phyloP scores from a whole-genome alignment of 1,284 basidiomycete species.

The Ceratobasidium sp. region DNA sequence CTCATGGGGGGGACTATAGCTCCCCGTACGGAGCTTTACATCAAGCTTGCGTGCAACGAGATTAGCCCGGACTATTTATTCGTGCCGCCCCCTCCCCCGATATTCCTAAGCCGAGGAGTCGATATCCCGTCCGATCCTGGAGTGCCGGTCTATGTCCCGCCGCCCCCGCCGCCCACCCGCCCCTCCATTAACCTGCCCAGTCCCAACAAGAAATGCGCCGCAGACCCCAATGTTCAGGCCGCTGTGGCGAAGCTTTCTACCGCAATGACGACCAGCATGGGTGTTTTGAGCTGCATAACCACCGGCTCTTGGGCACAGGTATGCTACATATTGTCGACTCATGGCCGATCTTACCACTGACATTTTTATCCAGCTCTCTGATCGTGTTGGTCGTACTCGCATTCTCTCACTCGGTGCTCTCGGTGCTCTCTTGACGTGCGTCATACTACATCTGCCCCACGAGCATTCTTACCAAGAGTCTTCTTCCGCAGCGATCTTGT shows the following conservation, averaged over 20 bases:
- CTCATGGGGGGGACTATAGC: constrained; percentile 42
- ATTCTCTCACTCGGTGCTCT: constrained; percentile 71
- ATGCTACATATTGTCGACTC: constrained; percentile 50
- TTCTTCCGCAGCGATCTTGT: constrained; percentile 62
- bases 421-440: constrained; percentile 69
- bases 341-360: background rate
- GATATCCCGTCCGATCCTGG: background rate
- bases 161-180: constrained; percentile 3
- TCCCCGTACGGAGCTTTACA: constrained; percentile 43
- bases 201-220: constrained; percentile 41
- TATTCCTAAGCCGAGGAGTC: background rate
- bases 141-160: constrained; percentile 18
- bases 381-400: constrained; percentile 76
- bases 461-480: background rate
- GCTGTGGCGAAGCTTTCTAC: constrained; percentile 43
- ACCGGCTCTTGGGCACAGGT: constrained; percentile 63
- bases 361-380: constrained; percentile 67
- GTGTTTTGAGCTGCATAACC: constrained; percentile 44
- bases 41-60: constrained; percentile 44
- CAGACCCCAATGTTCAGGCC: constrained; percentile 41
- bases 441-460: constrained; percentile 35
- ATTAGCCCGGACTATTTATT: constrained; percentile 42
- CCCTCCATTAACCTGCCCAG: constrained; percentile 39
- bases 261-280: constrained; percentile 39
- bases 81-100: constrained; percentile 8